Conservation (phyloP, 441 rosid species). For the Pelargonium hybrid region DNA sequence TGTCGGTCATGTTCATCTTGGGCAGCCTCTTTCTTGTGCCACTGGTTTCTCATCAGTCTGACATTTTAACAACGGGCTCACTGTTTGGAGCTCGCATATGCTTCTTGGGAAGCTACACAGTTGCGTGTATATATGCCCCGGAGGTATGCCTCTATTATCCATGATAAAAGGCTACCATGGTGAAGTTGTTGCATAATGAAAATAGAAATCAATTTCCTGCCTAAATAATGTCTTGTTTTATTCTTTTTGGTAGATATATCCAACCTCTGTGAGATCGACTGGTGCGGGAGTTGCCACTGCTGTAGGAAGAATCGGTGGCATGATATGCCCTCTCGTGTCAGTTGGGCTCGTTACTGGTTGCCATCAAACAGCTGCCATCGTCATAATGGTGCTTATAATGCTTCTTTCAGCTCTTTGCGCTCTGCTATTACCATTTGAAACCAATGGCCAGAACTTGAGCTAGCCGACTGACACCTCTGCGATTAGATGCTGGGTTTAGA, state of each 20-base stretch:
- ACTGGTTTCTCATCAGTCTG: conserved; percentile 48
- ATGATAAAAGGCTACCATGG: neutral
- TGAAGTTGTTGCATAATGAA: neutral
- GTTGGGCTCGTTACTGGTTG: neutral
- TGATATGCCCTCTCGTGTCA: neutral
- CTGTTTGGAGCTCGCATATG: conserved; percentile 75
- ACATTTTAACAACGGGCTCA: conserved; percentile 46
- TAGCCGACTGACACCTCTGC: neutral
- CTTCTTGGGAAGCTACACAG: conserved; percentile 66
- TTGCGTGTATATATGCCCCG: conserved; percentile 72
- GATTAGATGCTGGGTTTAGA: too few relatives aligned
- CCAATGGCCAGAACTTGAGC: neutral
- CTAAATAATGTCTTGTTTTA: neutral
- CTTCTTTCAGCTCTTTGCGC: neutral
- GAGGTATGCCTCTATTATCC: conserved; percentile 40
- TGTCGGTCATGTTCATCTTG: conserved; percentile 56
- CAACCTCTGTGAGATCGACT: neutral
- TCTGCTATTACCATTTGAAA: neutral
- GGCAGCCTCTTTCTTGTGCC: conserved; percentile 64
- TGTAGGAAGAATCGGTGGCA: neutral
- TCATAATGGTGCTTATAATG: neutral
- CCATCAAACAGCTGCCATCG: neutral
- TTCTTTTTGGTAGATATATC: neutral
- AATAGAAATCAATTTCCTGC: too few relatives aligned
- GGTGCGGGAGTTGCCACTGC: neutral